Evolutionary conservation across 2,329 filamentous ascomycete species (phyloP), one percentile per base, ranked within the genome.

Genomic region (Hymenoscyphus albidus): DNA sequence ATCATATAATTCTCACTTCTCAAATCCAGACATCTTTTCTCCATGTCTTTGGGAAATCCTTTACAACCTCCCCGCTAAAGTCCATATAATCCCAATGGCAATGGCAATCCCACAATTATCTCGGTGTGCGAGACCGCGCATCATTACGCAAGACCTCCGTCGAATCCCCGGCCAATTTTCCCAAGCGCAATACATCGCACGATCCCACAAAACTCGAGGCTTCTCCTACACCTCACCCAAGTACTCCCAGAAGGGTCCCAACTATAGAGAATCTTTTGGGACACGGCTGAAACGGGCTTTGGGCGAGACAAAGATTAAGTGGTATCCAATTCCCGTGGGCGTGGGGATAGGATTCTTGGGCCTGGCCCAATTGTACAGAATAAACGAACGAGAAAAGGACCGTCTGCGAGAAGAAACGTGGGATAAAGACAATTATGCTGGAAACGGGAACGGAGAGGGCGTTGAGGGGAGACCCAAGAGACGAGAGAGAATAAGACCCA

Each of bases 321-420:
- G 89, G 89, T 86, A 88, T 75, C 86, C 87, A 9, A 91, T 91
- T 66, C 88, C 89, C 14, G 81, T 91, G 57, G 86, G 83, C 12
- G 78, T 91, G 10, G 89, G 89, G 39, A 85, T 91, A 70, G 86
- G 80, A 56, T 88, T 90, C 71, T 80, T 91, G 0, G 88, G 87
- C 32, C 77, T 85, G 42, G 80, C 85, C 64, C 88, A 91, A 69
- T 81, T 90, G 69, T 88, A 88, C 72, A 83, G 85, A 70, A 81
- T 87, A 55, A 83, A 82, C 65, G 76, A 80, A 54, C 76, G 83
- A 35, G 81, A 83, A 65, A 78, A 80, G 70, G 75, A 76, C 42
- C 77, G 73, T 51, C 72, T 63, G 48, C 68, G 74, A 48, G 74
- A 76, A 60, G 74, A 78, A 61, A 72, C 76, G 62, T 73, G 75